Evolutionary conservation across 805 yeast species (phyloP).

Genomic region (Saccharomycopsis microspora): DNA sequence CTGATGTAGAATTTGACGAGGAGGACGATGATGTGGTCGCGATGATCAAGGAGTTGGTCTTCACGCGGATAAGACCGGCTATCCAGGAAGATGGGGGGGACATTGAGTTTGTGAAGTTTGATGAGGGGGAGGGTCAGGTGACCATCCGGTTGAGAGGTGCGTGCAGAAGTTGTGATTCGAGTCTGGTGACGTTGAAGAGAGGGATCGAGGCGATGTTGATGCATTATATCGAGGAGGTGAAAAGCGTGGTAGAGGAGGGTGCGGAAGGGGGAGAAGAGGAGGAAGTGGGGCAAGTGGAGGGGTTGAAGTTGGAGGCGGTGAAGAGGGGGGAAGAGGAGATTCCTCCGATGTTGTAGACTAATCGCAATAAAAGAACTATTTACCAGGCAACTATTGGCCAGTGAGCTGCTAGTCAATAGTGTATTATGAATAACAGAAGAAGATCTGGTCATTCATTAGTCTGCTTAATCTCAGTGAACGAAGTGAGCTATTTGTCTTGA

Average conservation of each 20-base stretch:
- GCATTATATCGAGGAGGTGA: slow-evolving; percentile 59
- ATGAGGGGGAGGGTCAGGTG: slow-evolving; percentile 44
- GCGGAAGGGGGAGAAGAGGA: neutral
- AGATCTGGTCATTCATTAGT: too few species aligned
- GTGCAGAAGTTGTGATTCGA: slow-evolving; percentile 60
- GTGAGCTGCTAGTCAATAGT: too few species aligned
- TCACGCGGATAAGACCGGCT: slow-evolving; percentile 63
- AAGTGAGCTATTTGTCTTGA: too few species aligned
- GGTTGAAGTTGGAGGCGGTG: neutral
- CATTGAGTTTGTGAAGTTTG: slow-evolving; percentile 53
- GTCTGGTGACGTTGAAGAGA: slow-evolving; percentile 52
- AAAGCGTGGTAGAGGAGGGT: slow-evolving; percentile 40
- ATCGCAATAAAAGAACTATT: neutral
- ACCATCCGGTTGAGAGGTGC: slow-evolving; percentile 54
- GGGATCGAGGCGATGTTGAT: slow-evolving; percentile 66
- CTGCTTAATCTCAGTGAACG: too few species aligned
- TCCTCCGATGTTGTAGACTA: slow-evolving; percentile 10
- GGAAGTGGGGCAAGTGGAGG: neutral
- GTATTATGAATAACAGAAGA: too few species aligned
- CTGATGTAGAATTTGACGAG: slow-evolving; percentile 32
- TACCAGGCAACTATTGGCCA: too few species aligned
- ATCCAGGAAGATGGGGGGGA: slow-evolving; percentile 72
- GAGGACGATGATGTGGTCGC: slow-evolving; percentile 57
- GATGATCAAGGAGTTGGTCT: slow-evolving; percentile 59
- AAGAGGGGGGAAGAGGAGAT: slow-evolving; percentile 10